Evolutionary conservation across 192 early-diverging fungal species (phyloP).

Genomic region (Martensiomyces pterosporus): DNA sequence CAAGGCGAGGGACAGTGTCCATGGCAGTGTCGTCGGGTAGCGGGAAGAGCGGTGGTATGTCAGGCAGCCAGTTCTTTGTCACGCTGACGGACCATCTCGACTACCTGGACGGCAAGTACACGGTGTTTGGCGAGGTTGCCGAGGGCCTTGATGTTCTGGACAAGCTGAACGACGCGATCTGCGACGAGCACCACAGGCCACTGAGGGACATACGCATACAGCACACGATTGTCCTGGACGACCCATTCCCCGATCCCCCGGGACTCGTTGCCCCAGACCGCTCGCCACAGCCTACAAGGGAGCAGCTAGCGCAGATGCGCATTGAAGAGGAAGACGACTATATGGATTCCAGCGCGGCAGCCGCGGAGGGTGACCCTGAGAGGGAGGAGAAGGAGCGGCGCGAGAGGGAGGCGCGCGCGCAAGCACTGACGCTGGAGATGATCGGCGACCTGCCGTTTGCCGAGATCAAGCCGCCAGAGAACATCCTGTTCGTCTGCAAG

Average conservation of each 20-base stretch:
- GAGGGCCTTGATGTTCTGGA: conserved; percentile 89
- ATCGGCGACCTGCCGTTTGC: conserved; percentile 96
- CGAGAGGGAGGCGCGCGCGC: conserved; percentile 73
- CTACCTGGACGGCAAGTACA: conserved; percentile 77
- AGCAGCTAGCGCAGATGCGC: conserved; percentile 65
- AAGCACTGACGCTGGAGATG: conserved; percentile 95
- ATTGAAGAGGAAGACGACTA: conserved; percentile 80
- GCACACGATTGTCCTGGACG: conserved; percentile 89
- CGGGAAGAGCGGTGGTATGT: conserved; percentile 15
- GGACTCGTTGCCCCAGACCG: conserved; percentile 59
- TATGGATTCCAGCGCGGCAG: conserved; percentile 51
- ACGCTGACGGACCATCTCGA: conserved; percentile 64
- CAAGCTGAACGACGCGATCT: conserved; percentile 63
- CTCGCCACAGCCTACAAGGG: conserved; percentile 72
- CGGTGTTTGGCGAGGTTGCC: conserved; percentile 85
- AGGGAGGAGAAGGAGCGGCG: conserved; percentile 62
- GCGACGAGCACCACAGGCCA: conserved; percentile 71
- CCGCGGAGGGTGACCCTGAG: too few relatives aligned
- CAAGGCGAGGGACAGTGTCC: conserved; percentile 74
- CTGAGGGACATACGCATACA: conserved; percentile 83
- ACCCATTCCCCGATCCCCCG: conserved; percentile 84
- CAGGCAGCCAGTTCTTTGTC: conserved; percentile 64
- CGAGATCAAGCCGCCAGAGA: conserved; percentile 95
- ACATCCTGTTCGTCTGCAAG: conserved; percentile 94
- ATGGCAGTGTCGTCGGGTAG: conserved; percentile 90